Evolutionary conservation across 2,329 filamentous ascomycete species (phyloP), one percentile per base, ranked within the genome.

Genomic region (Aureobasidium sp.): DNA sequence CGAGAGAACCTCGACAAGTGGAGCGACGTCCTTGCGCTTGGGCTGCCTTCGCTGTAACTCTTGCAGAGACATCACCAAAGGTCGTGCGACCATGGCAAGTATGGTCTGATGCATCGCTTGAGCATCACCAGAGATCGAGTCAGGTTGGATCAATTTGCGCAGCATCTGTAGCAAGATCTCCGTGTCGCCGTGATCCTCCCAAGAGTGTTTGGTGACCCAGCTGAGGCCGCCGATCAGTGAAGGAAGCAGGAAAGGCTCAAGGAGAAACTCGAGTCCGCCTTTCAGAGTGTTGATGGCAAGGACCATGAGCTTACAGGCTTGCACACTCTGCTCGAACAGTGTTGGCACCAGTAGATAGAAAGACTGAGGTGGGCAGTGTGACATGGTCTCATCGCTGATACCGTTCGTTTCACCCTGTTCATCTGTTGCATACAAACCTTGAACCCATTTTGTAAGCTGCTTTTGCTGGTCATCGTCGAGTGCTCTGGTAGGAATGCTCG

Each of bases 311-410:
- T 83, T 82, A 66, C 85, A 85, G 0, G 88, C 90, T 39, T 88
- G 77, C 0, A 91, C 82, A 45, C 88, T 90, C 67, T 91, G 87
- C 66, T 87, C 82, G 70, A 93, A 91, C 0, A 94, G 76, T 0
- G 88, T 87, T 1, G 90, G 88, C 15, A 91, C 85, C 4, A 94
- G 79, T 19, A 89, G 76, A 68, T 93, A 93, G 70, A 94, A 94
- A 42, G 91, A 86, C 69, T 92, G 89, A 1, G 90, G 90, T 1
- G 87, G 85, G 67, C 90, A 94, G 1, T 88, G 88, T 9, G 88
- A 86, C 83, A 93, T 90, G 8, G 93, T 77, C 62, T 93, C 90
- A 68, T 94, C 90, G 8, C 85, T 85, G 3, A 94, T 82, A 0
- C 88, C 88, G 39, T 85, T 84, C 4, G 71, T 70, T 14, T 85